Percentiles rank a stretch among this genome's conserved stretches.
Evolutionary conservation across 352 stramenopile species (phyloP).

Genomic region (Phytophthora pisi): DNA sequence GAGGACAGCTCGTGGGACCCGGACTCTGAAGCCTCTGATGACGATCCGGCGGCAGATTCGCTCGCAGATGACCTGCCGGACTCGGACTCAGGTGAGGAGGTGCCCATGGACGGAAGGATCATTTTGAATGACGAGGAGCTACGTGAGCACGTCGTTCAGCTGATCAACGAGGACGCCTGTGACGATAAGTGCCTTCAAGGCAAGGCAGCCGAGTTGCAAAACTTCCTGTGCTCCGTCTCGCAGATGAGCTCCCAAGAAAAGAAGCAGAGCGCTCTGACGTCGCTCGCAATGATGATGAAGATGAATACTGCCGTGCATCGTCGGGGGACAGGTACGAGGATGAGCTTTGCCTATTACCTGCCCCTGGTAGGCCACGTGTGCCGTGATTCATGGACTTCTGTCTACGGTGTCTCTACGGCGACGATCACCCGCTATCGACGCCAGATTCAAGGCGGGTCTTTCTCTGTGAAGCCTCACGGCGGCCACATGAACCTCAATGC

Average conservation of each 20-base stretch:
- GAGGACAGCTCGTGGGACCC: no score
- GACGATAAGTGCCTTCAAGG: neutral
- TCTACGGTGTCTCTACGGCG: slow-evolving; percentile 8
- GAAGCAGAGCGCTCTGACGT: neutral
- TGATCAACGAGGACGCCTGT: neutral
- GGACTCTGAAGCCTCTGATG: no score
- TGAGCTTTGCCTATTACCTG: slow-evolving; percentile 1
- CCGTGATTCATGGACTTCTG: neutral
- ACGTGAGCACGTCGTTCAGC: neutral
- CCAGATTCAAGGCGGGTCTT: slow-evolving; percentile 5
- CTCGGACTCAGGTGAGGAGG: neutral
- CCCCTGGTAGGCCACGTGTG: slow-evolving; percentile 11
- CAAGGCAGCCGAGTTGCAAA: neutral
- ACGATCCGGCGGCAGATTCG: no score
- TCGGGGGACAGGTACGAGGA: neutral
- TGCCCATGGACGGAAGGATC: neutral
- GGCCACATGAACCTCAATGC: slow-evolving; percentile 1
- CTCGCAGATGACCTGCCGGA: neutral
- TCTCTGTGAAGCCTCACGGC: neutral
- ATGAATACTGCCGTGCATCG: no score
- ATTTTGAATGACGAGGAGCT: slow-evolving; percentile 1
- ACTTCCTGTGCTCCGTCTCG: neutral
- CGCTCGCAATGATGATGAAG: slow-evolving; percentile 1
- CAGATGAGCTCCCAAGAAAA: neutral
- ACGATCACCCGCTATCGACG: slow-evolving; percentile 5